Percentiles rank a stretch among this genome's conserved stretches.
phyloP scores from a whole-genome alignment of 345 rosid genomes.

The Erodium maritimum region DNA sequence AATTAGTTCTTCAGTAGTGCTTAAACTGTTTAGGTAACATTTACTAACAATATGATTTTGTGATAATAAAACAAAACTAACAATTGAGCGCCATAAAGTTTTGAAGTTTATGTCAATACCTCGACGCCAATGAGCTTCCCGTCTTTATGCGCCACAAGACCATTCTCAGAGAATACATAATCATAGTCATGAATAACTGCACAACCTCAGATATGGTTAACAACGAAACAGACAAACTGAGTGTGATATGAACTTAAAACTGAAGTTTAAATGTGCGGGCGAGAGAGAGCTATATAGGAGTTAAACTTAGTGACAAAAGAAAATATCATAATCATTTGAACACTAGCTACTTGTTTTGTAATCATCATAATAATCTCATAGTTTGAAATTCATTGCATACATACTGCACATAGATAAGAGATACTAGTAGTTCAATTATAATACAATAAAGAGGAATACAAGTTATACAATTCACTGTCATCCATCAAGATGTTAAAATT shows the following conservation, averaged over 20 bases:
- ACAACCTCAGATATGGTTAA: too few relatives aligned
- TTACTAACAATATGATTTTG: background rate
- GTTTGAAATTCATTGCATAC: too few relatives aligned
- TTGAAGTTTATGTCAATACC: constrained; percentile 29
- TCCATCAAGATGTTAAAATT: too few relatives aligned
- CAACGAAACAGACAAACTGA: too few relatives aligned
- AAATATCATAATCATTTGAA: background rate
- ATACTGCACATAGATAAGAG: too few relatives aligned
- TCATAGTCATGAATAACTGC: constrained; percentile 81
- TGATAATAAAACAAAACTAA: background rate
- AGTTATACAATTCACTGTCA: too few relatives aligned
- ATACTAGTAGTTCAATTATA: too few relatives aligned
- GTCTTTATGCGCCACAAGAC: constrained; percentile 89
- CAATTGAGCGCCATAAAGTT: background rate
- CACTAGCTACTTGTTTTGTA: background rate
- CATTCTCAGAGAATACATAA: constrained; percentile 92
- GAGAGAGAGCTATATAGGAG: background rate
- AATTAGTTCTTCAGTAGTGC: background rate
- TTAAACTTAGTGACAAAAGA: background rate
- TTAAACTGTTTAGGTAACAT: background rate
- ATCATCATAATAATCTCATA: background rate
- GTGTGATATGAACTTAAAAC: too few relatives aligned
- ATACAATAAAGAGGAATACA: too few relatives aligned
- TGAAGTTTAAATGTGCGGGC: too few relatives aligned
- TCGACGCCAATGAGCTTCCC: constrained; percentile 73